These are phyloP conservation scores for Alternaria brassicae DNA, from an alignment of 2,329 filamentous ascomycete genomes.

Conservation along the genomic window DNA sequence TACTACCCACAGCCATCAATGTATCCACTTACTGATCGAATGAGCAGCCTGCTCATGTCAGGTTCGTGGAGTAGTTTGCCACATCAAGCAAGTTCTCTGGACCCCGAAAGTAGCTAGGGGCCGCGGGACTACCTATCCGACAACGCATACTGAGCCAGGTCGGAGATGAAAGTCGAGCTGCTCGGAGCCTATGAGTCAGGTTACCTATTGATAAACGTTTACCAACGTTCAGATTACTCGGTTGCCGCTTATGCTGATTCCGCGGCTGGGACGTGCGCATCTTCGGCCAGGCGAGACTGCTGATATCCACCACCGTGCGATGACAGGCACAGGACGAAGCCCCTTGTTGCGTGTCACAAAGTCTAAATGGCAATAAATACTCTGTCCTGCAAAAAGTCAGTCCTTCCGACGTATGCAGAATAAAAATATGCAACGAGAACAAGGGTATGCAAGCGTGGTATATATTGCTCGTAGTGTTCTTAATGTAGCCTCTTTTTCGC, in stretches of 20 bases:
- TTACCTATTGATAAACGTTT: background rate
- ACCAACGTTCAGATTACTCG: background rate
- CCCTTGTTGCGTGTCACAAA: background rate
- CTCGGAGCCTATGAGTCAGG: background rate
- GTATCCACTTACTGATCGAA: background rate
- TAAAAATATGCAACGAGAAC: background rate
- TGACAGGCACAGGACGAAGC: background rate
- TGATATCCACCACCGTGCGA: background rate
- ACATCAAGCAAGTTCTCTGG: background rate
- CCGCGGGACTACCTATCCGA: background rate
- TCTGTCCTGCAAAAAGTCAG: background rate
- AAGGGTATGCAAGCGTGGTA: background rate
- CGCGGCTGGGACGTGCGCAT: background rate
- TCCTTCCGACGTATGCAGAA: background rate
- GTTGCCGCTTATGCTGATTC: background rate
- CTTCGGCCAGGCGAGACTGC: background rate
- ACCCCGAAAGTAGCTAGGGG: background rate
- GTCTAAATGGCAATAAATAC: background rate
- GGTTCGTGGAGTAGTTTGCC: background rate
- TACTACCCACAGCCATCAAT: background rate
- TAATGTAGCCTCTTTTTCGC: background rate
- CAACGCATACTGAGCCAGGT: background rate
- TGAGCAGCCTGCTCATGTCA: background rate
- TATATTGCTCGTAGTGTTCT: background rate
- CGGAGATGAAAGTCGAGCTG: background rate